These are phyloP conservation scores for Penicillium thymicola DNA, from an alignment of 2,329 filamentous ascomycete species.

Conservation along the genomic window DNA sequence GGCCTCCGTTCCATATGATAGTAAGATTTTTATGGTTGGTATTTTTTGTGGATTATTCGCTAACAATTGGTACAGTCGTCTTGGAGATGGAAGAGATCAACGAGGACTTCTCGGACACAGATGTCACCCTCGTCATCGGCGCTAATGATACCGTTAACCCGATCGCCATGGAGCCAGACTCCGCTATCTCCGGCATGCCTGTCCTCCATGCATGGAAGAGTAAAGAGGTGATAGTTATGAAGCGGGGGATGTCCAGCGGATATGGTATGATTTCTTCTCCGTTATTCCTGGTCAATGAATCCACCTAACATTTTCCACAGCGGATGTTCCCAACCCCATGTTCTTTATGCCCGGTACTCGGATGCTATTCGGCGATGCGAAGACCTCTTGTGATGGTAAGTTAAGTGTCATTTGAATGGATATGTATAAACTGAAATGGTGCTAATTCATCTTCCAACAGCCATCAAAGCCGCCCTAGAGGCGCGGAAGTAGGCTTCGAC, in stretches of 20 bases:
- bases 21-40: slow-evolving; percentile 22
- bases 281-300: background rate
- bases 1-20: slow-evolving; percentile 84
- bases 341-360: slow-evolving; percentile 86
- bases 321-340: slow-evolving; percentile 90
- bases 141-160: slow-evolving; percentile 93
- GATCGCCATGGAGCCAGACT: slow-evolving; percentile 78
- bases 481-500: slow-evolving; percentile 24
- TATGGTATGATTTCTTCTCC: slow-evolving; percentile 59
- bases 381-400: slow-evolving; percentile 74
- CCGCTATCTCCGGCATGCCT: slow-evolving; percentile 86
- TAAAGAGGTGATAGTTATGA: slow-evolving; percentile 91
- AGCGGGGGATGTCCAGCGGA: slow-evolving; percentile 81
- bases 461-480: slow-evolving; percentile 44
- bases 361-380: slow-evolving; percentile 92
- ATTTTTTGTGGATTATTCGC: background rate
- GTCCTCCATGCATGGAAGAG: slow-evolving; percentile 92
- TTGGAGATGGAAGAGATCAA: slow-evolving; percentile 97
- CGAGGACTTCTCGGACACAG: slow-evolving; percentile 81
- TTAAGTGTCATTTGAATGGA: slow-evolving; percentile 13
- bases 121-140: slow-evolving; percentile 83
- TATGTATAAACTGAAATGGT: background rate
- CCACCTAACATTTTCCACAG: slow-evolving; percentile 41
- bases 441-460: slow-evolving; percentile 22
- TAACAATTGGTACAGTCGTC: slow-evolving; percentile 53